Conservation (phyloP, 148 eudicot genomes). For the Fagopyrum esculentum region DNA sequence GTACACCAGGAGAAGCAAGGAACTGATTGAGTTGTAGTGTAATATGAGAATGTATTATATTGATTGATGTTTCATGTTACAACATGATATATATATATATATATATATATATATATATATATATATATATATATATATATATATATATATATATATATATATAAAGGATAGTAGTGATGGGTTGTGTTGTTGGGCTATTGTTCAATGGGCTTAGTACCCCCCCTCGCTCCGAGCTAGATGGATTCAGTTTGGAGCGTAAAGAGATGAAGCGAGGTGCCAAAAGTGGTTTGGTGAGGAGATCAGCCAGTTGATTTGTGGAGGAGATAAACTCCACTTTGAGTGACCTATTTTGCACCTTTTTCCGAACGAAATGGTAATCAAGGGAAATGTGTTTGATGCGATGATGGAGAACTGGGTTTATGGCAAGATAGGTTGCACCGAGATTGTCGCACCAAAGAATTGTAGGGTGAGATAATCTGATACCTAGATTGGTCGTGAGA, state of each 20-base stretch:
- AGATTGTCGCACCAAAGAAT: not conserved
- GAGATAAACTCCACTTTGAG: not conserved
- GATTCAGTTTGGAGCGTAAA: not conserved
- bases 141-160: no score
- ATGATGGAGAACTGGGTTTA: not conserved
- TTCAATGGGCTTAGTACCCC: not conserved
- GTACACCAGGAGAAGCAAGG: no score
- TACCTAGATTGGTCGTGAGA: not conserved
- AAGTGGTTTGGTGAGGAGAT: not conserved
- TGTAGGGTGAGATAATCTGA: not conserved
- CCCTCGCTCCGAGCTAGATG: not conserved
- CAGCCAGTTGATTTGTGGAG: not conserved
- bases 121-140: no score
- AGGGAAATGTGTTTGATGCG: not conserved
- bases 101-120: no score
- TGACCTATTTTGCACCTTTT: not conserved
- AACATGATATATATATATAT: no score
- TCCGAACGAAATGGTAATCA: not conserved
- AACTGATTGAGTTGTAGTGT: no score
- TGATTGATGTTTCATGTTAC: no score
- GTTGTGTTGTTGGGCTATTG: no score
- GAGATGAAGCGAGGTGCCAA: not conserved
- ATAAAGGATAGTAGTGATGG: no score
- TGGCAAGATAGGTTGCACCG: not conserved
- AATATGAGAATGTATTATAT: no score